Evolutionary conservation across 371 early-diverging fungal genomes (phyloP), one percentile per base, ranked within the genome.

Genomic region (Thermomucor indicae-seudaticae): DNA sequence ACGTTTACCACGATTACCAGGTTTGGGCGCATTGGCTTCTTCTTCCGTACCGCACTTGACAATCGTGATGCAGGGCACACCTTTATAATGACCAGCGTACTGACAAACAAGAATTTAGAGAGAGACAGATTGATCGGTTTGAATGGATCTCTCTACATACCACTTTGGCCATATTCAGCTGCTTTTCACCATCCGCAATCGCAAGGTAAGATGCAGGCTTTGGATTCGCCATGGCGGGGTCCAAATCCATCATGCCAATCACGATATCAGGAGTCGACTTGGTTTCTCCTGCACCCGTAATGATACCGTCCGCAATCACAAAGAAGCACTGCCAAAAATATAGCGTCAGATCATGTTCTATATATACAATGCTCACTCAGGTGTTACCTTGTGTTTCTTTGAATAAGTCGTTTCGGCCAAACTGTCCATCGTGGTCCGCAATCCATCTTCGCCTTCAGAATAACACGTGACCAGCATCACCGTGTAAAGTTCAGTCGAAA

Each of bases 1-100:
- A 63, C 99, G 87, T 72, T 98, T 99, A 50, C 99, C 99, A 53
- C 99, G 83, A 61, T 99, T 97, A 7, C 95, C 95, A 6, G 93
- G 83, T 53, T 91, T 90, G 29, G 86, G 67, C 6, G 54, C 67
- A 16, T 70, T 58, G 7, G 57, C 62, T 55, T 94, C 92, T 22
- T 75, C 75, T n/a, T 83, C 82, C 0, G 88, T 83, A 14, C 97
- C 97, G 51, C 91, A 91, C 68, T 97, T 96, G 54, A 87, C 89
- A 27, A 99, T 86, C 19, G 92, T 80, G 45, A 97, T 72, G 57
- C 89, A 91, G 1, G 97, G 92, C 3, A 90, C 87, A 38, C 63
- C 81, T 62, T 72, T 85, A 72, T 95, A 99, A 50, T 89, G 83
- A 4, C 99, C 99, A 28, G 93, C 89, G 69, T 94, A 90, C 51